These are phyloP conservation scores for Candida boidinii DNA, from an alignment of 805 yeast genomes.

Conservation along the genomic window DNA sequence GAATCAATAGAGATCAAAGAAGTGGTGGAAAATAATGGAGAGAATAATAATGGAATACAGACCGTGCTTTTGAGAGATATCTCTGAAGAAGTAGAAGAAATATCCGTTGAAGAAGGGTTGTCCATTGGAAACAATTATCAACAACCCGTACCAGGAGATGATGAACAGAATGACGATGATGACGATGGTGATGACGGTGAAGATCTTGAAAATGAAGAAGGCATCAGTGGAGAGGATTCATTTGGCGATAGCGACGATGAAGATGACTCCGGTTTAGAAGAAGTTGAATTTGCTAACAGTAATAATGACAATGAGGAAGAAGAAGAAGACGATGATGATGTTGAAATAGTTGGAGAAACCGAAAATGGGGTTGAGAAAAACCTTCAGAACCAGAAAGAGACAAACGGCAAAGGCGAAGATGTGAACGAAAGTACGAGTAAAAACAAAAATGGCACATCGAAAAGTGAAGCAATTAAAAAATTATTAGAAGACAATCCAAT, in stretches of 20 bases:
- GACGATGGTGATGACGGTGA: constrained; percentile 4
- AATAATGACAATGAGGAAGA: constrained; percentile 3
- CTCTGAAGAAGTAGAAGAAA: too few relatives aligned
- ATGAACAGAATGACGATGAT: constrained; percentile 5
- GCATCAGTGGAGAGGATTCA: constrained; percentile 1
- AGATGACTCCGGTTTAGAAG: constrained; percentile 22
- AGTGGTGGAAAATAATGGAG: too few relatives aligned
- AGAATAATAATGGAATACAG: too few relatives aligned
- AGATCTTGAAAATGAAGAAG: constrained; percentile 1
- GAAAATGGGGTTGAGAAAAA: background rate
- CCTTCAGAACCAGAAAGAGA: background rate
- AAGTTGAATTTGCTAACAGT: constrained; percentile 2
- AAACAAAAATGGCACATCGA: too few relatives aligned
- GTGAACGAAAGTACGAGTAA: too few relatives aligned
- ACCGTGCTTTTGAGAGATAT: too few relatives aligned
- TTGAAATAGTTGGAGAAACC: background rate
- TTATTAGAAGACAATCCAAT: too few relatives aligned
- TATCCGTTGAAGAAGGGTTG: too few relatives aligned
- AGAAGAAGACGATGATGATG: constrained; percentile 1
- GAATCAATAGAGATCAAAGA: too few relatives aligned
- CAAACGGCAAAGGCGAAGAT: background rate
- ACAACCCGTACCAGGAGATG: background rate
- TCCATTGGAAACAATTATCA: background rate
- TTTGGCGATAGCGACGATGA: constrained; percentile 19
- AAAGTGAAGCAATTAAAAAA: too few relatives aligned